phyloP scores from a whole-genome alignment of 139 green algal species.

The Micractinium conductrix region DNA sequence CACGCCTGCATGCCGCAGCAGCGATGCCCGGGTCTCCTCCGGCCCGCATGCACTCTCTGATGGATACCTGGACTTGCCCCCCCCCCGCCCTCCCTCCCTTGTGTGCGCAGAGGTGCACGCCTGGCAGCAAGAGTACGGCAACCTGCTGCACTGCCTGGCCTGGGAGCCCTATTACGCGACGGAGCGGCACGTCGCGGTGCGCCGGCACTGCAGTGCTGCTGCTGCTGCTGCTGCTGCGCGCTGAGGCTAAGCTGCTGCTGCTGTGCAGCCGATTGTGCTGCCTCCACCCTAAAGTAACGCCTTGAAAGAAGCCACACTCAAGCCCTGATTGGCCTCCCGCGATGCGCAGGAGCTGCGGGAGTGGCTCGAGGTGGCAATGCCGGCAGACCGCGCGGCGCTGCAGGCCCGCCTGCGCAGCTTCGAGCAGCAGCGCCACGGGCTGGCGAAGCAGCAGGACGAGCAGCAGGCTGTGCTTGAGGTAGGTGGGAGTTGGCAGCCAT shows the following conservation, averaged over 20 bases:
- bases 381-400: neutral
- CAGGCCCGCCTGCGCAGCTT: neutral
- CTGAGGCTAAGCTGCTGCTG: no score
- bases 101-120: neutral
- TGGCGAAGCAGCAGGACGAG: neutral
- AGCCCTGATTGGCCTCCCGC: no score
- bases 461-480: neutral
- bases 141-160: neutral
- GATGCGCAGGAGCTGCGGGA: neutral
- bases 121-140: neutral
- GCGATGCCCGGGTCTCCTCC: no score
- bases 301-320: no score
- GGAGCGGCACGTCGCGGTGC: neutral
- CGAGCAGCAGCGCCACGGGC: neutral
- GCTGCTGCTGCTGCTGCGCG: no score
- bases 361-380: neutral
- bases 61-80: neutral
- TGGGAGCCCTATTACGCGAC: neutral
- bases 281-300: no score
- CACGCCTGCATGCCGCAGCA: no score
- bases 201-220: no score
- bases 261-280: neutral
- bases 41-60: no score
- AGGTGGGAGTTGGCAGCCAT: no score
- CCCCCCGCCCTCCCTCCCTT: no score